Base-by-base conservation (phyloP, 2,329 filamentous ascomycete species). In the Colletotrichum horii region DNA sequence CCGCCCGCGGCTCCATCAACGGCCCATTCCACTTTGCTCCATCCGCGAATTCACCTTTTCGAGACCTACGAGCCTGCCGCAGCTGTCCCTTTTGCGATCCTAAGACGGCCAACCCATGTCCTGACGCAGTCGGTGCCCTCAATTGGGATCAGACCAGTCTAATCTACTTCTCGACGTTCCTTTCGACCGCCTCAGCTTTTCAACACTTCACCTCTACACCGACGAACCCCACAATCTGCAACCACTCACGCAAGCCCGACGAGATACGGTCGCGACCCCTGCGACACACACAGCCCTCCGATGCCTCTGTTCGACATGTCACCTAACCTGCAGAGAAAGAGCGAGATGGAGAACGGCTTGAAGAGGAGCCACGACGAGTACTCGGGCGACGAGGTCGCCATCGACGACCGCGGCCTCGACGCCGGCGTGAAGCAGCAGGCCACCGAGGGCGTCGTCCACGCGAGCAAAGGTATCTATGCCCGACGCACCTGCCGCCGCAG, bases 241-340 rank as follows among this genome's bases (percentile, higher is more conserved):
- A 26, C 7, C 14, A n/a, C 19, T 56, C 22, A 60, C 22, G 26
- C 19, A n/a, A 15, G 55, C 52, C 26, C 43, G 9, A 22, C 64
- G 24, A n/a, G 12, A 38, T 14, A 55, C 68, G 8, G 73, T 73
- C 64, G 73, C 73, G 26, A 65, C 19, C 14, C 16, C 28, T 62
- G 74, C 74, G 70, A 22, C 74, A 38, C 30, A 24, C 24, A n/a
- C 30, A 7, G 24, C 22, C 28, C 11, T 72, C 77, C 81, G 75
- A 90, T 90, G 89, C 86, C 89, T 80, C 83, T 91, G 30, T 82
- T 85, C 60, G 83, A 85, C 69, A 83, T 89, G 80, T 87, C 88
- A 22, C 81, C 85, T 15, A 90, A 90, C 76, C 84, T 89, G 34
- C 85, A 86, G 80, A 64, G 69, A 66, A 43, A 56, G 22, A 34